Conservation (phyloP, 768 basidiomycete species). For the Tephrocybe sp. region DNA sequence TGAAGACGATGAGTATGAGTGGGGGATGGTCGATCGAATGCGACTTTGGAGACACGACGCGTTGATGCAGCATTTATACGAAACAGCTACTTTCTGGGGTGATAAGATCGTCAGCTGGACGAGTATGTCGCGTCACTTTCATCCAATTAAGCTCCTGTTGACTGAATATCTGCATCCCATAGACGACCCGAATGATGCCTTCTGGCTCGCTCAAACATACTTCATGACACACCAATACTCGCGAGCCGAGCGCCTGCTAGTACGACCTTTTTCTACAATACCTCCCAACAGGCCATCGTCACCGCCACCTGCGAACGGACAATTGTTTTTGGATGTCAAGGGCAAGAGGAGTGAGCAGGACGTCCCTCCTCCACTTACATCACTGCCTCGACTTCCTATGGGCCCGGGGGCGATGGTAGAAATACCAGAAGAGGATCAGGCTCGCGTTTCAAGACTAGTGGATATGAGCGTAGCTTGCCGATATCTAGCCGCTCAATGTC, state of each 20-base stretch:
- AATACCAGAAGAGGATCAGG: conserved; percentile 60
- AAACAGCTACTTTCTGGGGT: conserved; percentile 97
- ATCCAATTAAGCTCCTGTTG: not conserved
- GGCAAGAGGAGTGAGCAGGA: conserved; percentile 65
- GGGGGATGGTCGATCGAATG: conserved; percentile 94
- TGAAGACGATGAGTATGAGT: conserved; percentile 60
- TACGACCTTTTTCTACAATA: conserved; percentile 72
- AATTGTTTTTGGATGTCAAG: conserved; percentile 38
- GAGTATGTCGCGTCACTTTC: conserved; percentile 51
- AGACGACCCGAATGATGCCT: conserved; percentile 97
- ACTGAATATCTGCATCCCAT: conserved; percentile 5
- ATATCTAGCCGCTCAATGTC: conserved; percentile 94
- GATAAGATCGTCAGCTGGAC: conserved; percentile 97
- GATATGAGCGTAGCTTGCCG: conserved; percentile 95
- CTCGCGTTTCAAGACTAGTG: conserved; percentile 72
- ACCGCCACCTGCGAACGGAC: conserved; percentile 39
- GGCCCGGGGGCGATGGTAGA: conserved; percentile 72
- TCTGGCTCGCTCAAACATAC: conserved; percentile 98
- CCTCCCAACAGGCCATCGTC: conserved; percentile 38
- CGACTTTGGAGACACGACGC: conserved; percentile 97
- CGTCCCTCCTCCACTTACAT: conserved; percentile 27
- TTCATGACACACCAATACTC: conserved; percentile 96
- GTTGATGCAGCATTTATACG: conserved; percentile 96
- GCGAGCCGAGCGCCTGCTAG: conserved; percentile 88
- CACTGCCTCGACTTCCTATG: conserved; percentile 60